Evolutionary conservation across 352 stramenopile species (phyloP).

Genomic region (Elongisporangium senticosum): DNA sequence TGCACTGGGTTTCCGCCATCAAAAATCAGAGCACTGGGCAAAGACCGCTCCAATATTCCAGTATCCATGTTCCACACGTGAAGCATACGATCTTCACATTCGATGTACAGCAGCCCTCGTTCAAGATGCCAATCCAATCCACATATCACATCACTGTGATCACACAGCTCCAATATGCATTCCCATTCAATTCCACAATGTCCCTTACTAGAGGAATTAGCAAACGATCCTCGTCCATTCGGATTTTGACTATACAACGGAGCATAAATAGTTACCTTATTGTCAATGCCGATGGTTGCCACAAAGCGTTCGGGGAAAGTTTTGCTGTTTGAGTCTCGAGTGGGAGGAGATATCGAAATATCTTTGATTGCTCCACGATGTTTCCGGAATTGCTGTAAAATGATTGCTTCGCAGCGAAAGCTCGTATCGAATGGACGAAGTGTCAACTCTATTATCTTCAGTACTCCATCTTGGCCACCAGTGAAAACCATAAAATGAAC

Average conservation of each 20-base stretch:
- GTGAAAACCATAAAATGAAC: slow-evolving; percentile 59
- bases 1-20: slow-evolving; percentile 29
- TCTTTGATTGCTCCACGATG: slow-evolving; percentile 60
- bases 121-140: slow-evolving; percentile 61
- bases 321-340: slow-evolving; percentile 2
- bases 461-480: slow-evolving; percentile 49
- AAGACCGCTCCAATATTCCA: slow-evolving; percentile 61
- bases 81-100: slow-evolving; percentile 70
- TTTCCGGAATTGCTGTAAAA: slow-evolving; percentile 53
- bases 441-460: slow-evolving; percentile 50
- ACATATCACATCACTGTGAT: slow-evolving; percentile 49
- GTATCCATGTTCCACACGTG: slow-evolving; percentile 78
- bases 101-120: slow-evolving; percentile 46
- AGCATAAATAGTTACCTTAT: slow-evolving; percentile 53
- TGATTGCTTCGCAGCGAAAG: slow-evolving; percentile 34
- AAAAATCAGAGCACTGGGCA: slow-evolving; percentile 50
- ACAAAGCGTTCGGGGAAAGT: slow-evolving; percentile 47
- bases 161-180: slow-evolving; percentile 53
- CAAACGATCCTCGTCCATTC: slow-evolving; percentile 7
- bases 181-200: slow-evolving; percentile 43
- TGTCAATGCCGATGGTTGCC: slow-evolving; percentile 53
- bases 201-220: background rate
- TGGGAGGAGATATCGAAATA: slow-evolving; percentile 50
- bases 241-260: slow-evolving; percentile 48
- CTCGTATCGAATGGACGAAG: slow-evolving; percentile 19